phyloP scores from a whole-genome alignment of 208 protist genomes.

The Crithidia mellificae region DNA sequence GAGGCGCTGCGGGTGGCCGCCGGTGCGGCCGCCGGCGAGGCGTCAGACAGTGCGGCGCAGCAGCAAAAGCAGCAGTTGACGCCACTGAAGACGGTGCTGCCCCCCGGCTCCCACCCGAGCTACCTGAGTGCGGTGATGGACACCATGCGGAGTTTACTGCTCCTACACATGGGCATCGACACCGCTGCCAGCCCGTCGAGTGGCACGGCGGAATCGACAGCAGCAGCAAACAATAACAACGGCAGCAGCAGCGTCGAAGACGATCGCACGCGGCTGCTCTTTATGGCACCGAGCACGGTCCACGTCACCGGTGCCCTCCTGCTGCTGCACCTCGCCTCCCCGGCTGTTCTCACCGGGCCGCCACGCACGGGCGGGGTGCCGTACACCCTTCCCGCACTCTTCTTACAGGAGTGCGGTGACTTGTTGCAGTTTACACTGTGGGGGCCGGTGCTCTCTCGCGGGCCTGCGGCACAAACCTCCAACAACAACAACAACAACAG shows the following conservation, averaged over 20 bases:
- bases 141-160: slow-evolving; percentile 38
- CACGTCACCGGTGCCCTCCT: slow-evolving; percentile 42
- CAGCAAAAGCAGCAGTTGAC: slow-evolving; percentile 14
- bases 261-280: slow-evolving; percentile 18
- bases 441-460: slow-evolving; percentile 19
- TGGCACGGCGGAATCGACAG: neutral
- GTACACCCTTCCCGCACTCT: slow-evolving; percentile 39
- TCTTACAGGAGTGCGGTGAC: slow-evolving; percentile 45
- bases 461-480: neutral
- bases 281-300: slow-evolving; percentile 32
- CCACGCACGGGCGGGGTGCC: slow-evolving; percentile 26
- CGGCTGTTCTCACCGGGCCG: slow-evolving; percentile 24
- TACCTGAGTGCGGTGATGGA: slow-evolving; percentile 48
- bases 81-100: slow-evolving; percentile 37
- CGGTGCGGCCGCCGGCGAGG: neutral
- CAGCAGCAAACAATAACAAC: slow-evolving; percentile 1
- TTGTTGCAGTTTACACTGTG: slow-evolving; percentile 45
- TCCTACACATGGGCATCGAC: slow-evolving; percentile 20
- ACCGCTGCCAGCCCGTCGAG: neutral
- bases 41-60: neutral
- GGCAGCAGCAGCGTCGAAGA: slow-evolving; percentile 7
- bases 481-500: too few species aligned
- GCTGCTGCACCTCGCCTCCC: slow-evolving; percentile 54
- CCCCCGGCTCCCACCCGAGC: slow-evolving; percentile 57
- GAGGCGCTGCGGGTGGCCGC: neutral